Base-by-base conservation (phyloP, 768 basidiomycete species). In the Floccularia luteovirens region DNA sequence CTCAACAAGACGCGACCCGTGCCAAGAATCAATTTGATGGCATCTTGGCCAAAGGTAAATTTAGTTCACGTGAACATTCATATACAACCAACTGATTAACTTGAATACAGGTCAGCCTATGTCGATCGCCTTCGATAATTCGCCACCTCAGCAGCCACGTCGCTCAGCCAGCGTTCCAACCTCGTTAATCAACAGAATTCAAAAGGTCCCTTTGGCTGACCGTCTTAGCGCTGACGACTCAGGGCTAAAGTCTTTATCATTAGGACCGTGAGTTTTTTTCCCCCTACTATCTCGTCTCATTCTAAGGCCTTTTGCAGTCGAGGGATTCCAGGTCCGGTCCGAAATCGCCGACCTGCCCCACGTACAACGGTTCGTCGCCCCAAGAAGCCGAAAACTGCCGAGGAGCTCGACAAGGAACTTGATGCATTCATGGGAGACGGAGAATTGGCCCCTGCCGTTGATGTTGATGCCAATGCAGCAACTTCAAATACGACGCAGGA, bases 1-100 rank as follows among this genome's bases (percentile, higher is more conserved):
- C 80, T 2, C 51, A 74, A 13, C 70, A 74, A 40, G 87, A 94
- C 58, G 92, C 92, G 24, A 77, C 79, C 27, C 70, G 74, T 43
- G 91, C 90, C 39, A 88, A 88, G 63, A 83, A 81, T 46, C 82
- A 87, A 48, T 86, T 84, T 43, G 75, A 91, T 54, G 90, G 90
- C 32, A 82, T 88, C 50, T 71, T 90, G 45, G 89, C 90, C 24
- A 94, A 90, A 67, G 89, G 92, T 92, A 59, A 51, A 20, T 48
- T 36, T 22, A 24, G 28, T 46, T 16, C n/a, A 42, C 24, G 32
- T 48, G 16, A 14, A 6, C 23, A 39, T 20, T 17, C 11, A n/a
- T 11, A 12, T 37, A 8, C 21, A 12, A 20, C 22, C 11, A 11
- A n/a, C 20, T 37, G 10, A 11, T 20, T 24, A 21, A 28, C 37